These are phyloP conservation scores for Rhytidhysteron rufulum DNA, from an alignment of 2,329 filamentous ascomycete genomes.

Conservation along the genomic window DNA sequence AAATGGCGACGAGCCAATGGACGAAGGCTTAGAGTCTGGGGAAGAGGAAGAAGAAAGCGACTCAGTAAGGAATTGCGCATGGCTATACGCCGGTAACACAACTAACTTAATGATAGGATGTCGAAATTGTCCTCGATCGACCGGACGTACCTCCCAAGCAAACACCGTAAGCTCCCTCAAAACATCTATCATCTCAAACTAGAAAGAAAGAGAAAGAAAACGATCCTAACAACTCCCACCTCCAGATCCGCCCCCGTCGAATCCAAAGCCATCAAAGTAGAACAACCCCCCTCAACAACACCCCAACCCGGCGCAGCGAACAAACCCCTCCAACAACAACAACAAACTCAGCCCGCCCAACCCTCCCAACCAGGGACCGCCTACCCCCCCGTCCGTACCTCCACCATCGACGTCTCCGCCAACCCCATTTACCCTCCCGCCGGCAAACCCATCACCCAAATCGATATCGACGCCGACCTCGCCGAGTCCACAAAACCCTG, in stretches of 20 bases:
- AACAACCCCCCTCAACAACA: conserved; percentile 21
- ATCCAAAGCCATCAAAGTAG: conserved; percentile 37
- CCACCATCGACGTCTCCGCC: conserved; percentile 78
- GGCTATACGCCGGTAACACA: too few relatives aligned
- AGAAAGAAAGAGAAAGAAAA: conserved; percentile 8
- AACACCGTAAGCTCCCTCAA: conserved; percentile 21
- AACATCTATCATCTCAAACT: background rate
- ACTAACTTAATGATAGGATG: conserved; percentile 44
- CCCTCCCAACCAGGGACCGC: conserved; percentile 23
- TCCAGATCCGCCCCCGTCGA: conserved; percentile 19
- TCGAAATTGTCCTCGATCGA: conserved; percentile 51
- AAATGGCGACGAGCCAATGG: conserved; percentile 42
- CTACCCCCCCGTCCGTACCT: conserved; percentile 66
- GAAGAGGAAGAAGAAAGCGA: conserved; percentile 46
- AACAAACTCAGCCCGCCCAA: too few relatives aligned
- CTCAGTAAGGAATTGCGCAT: conserved; percentile 34
- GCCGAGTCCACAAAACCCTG: conserved; percentile 82
- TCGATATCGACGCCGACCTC: conserved; percentile 52
- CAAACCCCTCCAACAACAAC: conserved; percentile 16
- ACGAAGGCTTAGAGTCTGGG: conserved; percentile 41
- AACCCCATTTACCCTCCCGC: conserved; percentile 72
- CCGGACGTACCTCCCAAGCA: conserved; percentile 39
- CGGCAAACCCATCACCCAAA: conserved; percentile 67
- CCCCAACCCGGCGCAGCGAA: conserved; percentile 14
- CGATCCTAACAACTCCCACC: conserved; percentile 18